A percentile compares a stretch with the other conserved stretches of the same genome.
phyloP scores from a whole-genome alignment of 768 basidiomycete species.

The Amanita polypyramis region DNA sequence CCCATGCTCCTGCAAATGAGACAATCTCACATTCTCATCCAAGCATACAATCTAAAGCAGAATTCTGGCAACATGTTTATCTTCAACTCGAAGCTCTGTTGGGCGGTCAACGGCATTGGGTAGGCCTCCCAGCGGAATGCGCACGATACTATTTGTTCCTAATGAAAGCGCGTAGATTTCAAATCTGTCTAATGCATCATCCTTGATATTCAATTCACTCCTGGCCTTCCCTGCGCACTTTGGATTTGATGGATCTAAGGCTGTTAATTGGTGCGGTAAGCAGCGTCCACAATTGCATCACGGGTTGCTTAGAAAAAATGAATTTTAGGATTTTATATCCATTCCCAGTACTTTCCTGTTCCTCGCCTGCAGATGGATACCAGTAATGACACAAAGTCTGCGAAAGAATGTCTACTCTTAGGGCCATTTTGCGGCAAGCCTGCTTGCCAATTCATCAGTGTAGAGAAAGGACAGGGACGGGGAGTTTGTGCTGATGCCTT shows the following conservation, averaged over 20 bases:
- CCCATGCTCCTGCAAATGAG: neutral
- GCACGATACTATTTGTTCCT: too few relatives aligned
- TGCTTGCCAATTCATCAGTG: constrained; percentile 77
- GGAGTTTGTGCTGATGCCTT: constrained; percentile 87
- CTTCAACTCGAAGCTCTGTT: constrained; percentile 52
- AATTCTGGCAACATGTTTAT: constrained; percentile 75
- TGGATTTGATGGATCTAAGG: constrained; percentile 45
- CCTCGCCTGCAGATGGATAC: constrained; percentile 19
- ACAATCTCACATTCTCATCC: constrained; percentile 1
- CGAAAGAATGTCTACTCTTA: constrained; percentile 38
- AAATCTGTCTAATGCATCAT: constrained; percentile 79
- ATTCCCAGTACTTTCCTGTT: constrained; percentile 49
- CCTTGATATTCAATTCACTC: constrained; percentile 71
- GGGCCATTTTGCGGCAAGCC: constrained; percentile 89
- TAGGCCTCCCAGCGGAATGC: constrained; percentile 22
- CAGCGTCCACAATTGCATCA: constrained; percentile 1
- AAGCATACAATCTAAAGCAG: constrained; percentile 57
- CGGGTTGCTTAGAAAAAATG: neutral
- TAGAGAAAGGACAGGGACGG: constrained; percentile 38
- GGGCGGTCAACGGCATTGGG: constrained; percentile 70
- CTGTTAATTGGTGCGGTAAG: constrained; percentile 94
- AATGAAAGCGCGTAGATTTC: constrained; percentile 43
- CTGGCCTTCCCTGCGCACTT: constrained; percentile 57
- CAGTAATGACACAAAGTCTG: constrained; percentile 11
- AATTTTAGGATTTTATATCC: constrained; percentile 74